Conservation (phyloP, 306 rosid species). For the Gillenia trifoliata region DNA sequence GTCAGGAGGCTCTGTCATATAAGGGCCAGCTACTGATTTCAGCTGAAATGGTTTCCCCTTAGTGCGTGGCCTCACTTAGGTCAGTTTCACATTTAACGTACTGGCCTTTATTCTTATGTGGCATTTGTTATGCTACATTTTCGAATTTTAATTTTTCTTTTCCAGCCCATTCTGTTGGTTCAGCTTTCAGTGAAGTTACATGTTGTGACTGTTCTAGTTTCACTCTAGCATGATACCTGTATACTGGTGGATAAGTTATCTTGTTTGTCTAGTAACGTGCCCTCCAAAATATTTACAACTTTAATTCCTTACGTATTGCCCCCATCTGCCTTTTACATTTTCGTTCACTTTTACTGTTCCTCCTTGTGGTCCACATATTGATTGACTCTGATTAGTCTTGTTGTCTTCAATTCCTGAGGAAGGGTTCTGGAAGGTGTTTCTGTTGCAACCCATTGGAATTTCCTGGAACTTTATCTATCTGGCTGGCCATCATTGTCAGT, state of each 20-base stretch:
- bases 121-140: constrained; percentile 63
- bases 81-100: constrained; percentile 73
- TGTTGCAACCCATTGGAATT: constrained; percentile 13
- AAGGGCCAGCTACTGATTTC: constrained; percentile 94
- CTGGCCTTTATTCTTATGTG: constrained; percentile 56
- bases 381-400: constrained; percentile 20
- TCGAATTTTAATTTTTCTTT: constrained; percentile 23
- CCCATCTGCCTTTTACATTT: constrained; percentile 20
- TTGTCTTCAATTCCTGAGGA: constrained; percentile 13
- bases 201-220: constrained; percentile 30
- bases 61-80: constrained; percentile 87
- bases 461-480: constrained; percentile 16
- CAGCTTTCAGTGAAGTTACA: constrained; percentile 42
- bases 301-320: constrained; percentile 12
- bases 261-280: constrained; percentile 18
- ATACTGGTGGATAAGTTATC: neutral
- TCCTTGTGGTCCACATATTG: constrained; percentile 11
- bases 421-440: neutral
- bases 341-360: neutral
- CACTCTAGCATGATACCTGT: constrained; percentile 13
- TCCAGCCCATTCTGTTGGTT: constrained; percentile 37
- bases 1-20: constrained; percentile 94
- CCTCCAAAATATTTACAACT: neutral
- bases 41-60: constrained; percentile 93
- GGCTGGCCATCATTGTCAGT: constrained; percentile 11